Percentiles rank a stretch among this genome's conserved stretches.
phyloP scores from a whole-genome alignment of 2,329 filamentous ascomycete species.

The Tetracladium maxilliforme region DNA sequence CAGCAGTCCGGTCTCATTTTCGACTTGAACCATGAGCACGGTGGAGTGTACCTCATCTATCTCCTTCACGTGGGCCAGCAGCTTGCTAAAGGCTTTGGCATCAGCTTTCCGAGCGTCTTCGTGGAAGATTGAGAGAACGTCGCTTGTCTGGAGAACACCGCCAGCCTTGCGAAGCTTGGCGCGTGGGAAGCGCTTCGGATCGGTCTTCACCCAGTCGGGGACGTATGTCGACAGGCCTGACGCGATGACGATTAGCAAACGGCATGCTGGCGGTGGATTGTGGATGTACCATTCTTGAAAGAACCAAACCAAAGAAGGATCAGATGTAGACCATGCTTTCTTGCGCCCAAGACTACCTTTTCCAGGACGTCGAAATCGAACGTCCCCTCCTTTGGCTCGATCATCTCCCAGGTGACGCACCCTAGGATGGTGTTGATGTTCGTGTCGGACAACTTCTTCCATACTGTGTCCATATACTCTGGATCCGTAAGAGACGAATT shows the following conservation, averaged over 20 bases:
- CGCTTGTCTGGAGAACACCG: conserved; percentile 12
- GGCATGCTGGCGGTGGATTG: no score
- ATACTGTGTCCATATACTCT: conserved; percentile 19
- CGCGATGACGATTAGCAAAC: no score
- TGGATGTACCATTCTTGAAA: conserved; percentile 24
- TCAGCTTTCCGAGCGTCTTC: conserved; percentile 19
- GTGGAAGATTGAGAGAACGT: conserved; percentile 20
- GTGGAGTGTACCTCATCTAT: conserved; percentile 29
- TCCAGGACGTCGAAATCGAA: conserved; percentile 20
- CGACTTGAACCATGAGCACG: conserved; percentile 41
- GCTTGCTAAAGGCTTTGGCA: conserved; percentile 19
- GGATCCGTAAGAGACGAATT: conserved; percentile 20
- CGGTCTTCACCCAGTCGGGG: conserved; percentile 20
- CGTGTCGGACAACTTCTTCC: conserved; percentile 16
- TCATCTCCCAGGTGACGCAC: conserved; percentile 20
- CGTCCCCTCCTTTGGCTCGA: conserved; percentile 18
- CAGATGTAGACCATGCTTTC: conserved; percentile 14
- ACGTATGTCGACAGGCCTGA: conserved; percentile 20
- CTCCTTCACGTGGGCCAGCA: conserved; percentile 23
- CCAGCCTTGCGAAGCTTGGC: conserved; percentile 11
- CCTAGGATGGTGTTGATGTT: conserved; percentile 20
- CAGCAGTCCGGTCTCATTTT: conserved; percentile 36
- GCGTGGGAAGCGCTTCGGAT: conserved; percentile 14
- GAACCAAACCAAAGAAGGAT: conserved; percentile 22
- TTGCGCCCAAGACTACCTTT: conserved; percentile 13